Conservation (phyloP, 1,139 yeast genomes). For the Suhomyces terraborum region DNA sequence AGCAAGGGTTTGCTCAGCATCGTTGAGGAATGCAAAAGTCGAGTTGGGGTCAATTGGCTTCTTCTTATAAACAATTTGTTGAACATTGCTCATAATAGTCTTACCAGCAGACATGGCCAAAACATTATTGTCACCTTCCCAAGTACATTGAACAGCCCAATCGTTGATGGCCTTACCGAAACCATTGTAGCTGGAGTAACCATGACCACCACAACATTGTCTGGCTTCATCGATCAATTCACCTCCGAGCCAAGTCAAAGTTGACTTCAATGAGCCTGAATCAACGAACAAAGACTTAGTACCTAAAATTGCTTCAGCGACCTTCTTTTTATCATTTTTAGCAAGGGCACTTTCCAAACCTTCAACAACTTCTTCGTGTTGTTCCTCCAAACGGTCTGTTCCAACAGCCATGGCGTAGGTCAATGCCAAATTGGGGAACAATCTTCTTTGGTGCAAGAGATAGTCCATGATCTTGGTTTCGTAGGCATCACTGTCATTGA, state of each 20-base stretch:
- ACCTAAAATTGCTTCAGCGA: conserved; percentile 54
- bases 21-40: conserved; percentile 48
- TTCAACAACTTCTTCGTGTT: conserved; percentile 52
- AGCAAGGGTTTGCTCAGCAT: conserved; percentile 24
- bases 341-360: conserved; percentile 57
- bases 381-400: conserved; percentile 62
- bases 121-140: conserved; percentile 96
- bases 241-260: conserved; percentile 85
- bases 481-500: conserved; percentile 27
- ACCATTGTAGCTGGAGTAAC: conserved; percentile 86
- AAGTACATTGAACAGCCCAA: conserved; percentile 95
- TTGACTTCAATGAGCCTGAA: conserved; percentile 87
- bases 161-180: conserved; percentile 87
- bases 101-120: conserved; percentile 83
- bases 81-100: conserved; percentile 62
- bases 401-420: conserved; percentile 79
- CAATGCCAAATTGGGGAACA: conserved; percentile 77
- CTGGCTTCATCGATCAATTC: conserved; percentile 82
- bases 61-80: conserved; percentile 32
- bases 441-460: conserved; percentile 83
- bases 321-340: conserved; percentile 43
- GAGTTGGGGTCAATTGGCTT: conserved; percentile 33
- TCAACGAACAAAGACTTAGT: conserved; percentile 81
- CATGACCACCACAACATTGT: conserved; percentile 98
- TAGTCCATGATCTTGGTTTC: conserved; percentile 78